Evolutionary conservation across 2,329 filamentous ascomycete genomes (phyloP), one percentile per base, ranked within the genome.

Genomic region (Calonectria pseudoturangicola): DNA sequence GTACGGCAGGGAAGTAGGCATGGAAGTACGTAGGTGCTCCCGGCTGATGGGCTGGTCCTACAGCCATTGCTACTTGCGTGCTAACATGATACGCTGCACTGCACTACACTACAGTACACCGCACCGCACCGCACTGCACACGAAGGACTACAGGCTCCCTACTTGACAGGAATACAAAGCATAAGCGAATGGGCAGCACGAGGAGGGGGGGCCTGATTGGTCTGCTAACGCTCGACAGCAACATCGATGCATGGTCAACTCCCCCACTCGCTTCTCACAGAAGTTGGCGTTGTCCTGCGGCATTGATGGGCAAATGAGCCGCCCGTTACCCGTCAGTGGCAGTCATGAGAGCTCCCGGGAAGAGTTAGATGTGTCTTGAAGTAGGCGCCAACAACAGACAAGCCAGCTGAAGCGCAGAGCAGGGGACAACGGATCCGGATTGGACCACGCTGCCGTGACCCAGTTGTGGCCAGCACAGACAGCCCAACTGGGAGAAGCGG

Each of bases 351-450:
- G 45, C 56, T 54, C 27, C 56, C 36, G 28, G 47, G 56, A 54
- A 60, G 33, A 54, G 47, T 54, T 63, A 69, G 62, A 30, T n/a
- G 51, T 66, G 51, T 50, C 43, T 70, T 60, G 36, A 30, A 58
- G 50, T 27, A 48, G 56, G 64, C 48, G 54, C 28, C 54, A 54
- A 50, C n/a, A 41, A 28, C 28, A n/a, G 54, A 33, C 41, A 28
- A 43, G 62, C 43, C 58, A 66, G 68, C 60, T 70, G 60, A 60
- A 48, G 43, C 45, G 47, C 16, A 41, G 25, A 60, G 64, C 73
- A 79, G 73, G 76, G 76, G 60, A 71, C n/a, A 16, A 18, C 36
- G 27, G 25, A 9, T 16, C 62, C 27, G 69, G 58, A 79, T 78
- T 79, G 75, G 76, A 41, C 51, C 66, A 71, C 41, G 36, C 36